Evolutionary conservation across 2,329 filamentous ascomycete genomes (phyloP), one percentile per base, ranked within the genome.

Genomic region (Ascocoryne sarcoides): DNA sequence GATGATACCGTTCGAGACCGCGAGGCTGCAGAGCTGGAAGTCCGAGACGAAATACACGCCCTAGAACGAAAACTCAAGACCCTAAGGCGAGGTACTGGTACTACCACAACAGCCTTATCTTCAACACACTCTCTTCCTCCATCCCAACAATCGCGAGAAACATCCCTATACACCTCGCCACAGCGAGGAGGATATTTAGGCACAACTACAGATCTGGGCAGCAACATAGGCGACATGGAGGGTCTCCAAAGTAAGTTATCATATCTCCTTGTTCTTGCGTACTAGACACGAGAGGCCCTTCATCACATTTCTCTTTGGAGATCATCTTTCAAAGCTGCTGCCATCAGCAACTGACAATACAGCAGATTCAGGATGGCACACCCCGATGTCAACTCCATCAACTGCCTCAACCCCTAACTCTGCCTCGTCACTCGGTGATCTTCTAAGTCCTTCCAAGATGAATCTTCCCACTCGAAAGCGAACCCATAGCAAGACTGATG

Each of bases 61-160:
- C 44, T 71, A 14, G 60, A 63, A 47, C 43, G 21, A 10, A 18
- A 48, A 33, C 17, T 52, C 17, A 42, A 43, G 23, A 31, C 34
- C 3, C 32, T 48, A 3, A 47, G 39, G 36, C 46, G 44, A 31
- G 32, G 31, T 31, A 37, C 28, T 16, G 14, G 5, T 5, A n/a
- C 15, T 5, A 35, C 36, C 10, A 36, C 32, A 9, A 34, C 44
- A 45, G 39, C 39, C 43, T 44, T 39, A 35, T 10, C 4, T 18
- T 37, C 39, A 33, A 12, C 29, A 15, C n/a, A 28, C n/a, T 39
- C 34, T 29, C 37, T 17, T n/a, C n/a, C n/a, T 29, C 33, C n/a
- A 8, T 16, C 29, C 19, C 14, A 20, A 12, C 21, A 36, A 32
- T 10, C 18, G 5, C 10, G 4, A 28, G 35, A 4, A 10, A 36